phyloP scores from a whole-genome alignment of 495 filamentous ascomycete genomes.

The Penicillium subrubescens region DNA sequence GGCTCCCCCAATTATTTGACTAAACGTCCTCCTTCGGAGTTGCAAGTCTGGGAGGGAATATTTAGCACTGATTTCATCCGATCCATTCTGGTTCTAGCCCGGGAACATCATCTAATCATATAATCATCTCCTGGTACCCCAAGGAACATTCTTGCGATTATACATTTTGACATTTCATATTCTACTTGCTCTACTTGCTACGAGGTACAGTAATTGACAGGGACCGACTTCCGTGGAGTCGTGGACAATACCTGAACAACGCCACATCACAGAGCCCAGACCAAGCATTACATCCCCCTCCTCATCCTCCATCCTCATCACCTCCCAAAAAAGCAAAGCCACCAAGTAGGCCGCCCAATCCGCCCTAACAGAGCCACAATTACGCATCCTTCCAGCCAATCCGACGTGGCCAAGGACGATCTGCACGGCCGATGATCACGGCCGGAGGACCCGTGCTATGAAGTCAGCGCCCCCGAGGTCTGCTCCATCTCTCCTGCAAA shows the following conservation, averaged over 20 bases:
- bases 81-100: not conserved
- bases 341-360: slow-evolving; percentile 3
- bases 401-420: slow-evolving; percentile 16
- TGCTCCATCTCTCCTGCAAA: slow-evolving; percentile 26
- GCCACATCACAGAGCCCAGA: slow-evolving; percentile 6
- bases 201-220: not conserved
- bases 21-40: not conserved
- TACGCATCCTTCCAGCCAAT: slow-evolving; percentile 17
- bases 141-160: not conserved
- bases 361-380: slow-evolving; percentile 15
- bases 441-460: slow-evolving; percentile 29
- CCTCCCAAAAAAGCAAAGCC: not conserved
- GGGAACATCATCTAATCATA: not conserved
- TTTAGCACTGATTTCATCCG: not conserved
- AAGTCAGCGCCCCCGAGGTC: slow-evolving; percentile 29
- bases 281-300: not conserved
- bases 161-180: not conserved
- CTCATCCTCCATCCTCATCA: not conserved
- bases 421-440: slow-evolving; percentile 31
- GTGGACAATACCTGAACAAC: not conserved
- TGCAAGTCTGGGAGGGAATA: not conserved
- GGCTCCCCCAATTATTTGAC: not conserved
- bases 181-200: not conserved
- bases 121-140: not conserved
- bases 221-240: not conserved